phyloP scores from a whole-genome alignment of 208 protist species.

The Vickermania spadyakhi region DNA sequence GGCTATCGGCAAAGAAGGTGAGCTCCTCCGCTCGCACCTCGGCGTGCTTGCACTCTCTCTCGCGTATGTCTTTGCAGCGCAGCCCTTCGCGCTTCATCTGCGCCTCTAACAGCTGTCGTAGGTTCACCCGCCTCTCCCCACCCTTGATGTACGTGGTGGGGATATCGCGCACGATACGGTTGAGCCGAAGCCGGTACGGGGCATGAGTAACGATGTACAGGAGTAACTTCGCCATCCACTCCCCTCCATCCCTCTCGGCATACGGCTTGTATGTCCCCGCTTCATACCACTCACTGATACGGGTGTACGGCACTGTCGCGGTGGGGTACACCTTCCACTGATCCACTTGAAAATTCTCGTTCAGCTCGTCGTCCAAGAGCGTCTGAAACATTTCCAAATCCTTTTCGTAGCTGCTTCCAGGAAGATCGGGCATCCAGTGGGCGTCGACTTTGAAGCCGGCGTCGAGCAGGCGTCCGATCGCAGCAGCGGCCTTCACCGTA shows the following conservation, averaged over 20 bases:
- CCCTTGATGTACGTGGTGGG: conserved; percentile 97
- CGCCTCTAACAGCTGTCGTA: conserved; percentile 95
- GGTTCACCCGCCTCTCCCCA: conserved; percentile 96
- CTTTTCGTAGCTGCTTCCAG: conserved; percentile 93
- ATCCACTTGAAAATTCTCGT: conserved; percentile 96
- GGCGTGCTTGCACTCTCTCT: conserved; percentile 87
- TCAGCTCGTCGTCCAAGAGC: conserved; percentile 59
- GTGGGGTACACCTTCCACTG: conserved; percentile 99
- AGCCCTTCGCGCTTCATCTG: conserved; percentile 91
- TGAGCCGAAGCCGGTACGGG: conserved; percentile 98
- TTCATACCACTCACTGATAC: conserved; percentile 96
- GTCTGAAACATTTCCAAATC: conserved; percentile 93
- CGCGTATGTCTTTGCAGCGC: conserved; percentile 92
- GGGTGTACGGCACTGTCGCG: conserved; percentile 98
- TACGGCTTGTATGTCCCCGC: conserved; percentile 95
- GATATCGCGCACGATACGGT: conserved; percentile 98
- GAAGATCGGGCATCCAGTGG: conserved; percentile 99
- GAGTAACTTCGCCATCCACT: conserved; percentile 90
- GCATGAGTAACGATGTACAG: conserved; percentile 94
- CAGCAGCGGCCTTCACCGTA: conserved; percentile 88
- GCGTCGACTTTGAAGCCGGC: conserved; percentile 98
- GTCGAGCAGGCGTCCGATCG: conserved; percentile 93
- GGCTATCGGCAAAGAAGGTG: conserved; percentile 57
- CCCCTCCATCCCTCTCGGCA: conserved; percentile 67
- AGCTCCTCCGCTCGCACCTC: conserved; percentile 50